These are phyloP conservation scores for Tilletia indica DNA, from an alignment of 1,284 basidiomycete genomes.

Conservation along the genomic window DNA sequence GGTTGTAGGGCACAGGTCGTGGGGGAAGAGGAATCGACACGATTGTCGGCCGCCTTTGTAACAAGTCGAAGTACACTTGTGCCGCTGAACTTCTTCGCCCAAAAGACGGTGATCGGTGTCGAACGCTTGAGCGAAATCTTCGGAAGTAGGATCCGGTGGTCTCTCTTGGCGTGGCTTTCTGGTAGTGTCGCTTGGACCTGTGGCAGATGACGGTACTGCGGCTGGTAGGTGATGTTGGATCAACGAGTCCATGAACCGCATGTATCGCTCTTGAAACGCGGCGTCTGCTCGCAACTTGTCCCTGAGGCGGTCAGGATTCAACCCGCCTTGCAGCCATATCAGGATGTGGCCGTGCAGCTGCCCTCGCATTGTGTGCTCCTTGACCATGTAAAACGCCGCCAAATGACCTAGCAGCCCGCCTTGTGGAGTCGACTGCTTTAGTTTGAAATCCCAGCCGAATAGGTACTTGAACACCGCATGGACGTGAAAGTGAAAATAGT, in stretches of 20 bases:
- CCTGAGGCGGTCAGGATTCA: no score
- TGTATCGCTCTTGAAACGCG: background rate
- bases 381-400: background rate
- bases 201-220: no score
- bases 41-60: no score
- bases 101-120: background rate
- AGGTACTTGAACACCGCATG: background rate
- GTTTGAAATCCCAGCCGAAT: background rate
- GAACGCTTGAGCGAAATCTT: background rate
- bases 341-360: background rate
- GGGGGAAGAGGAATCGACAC: background rate
- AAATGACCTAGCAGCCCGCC: background rate
- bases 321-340: background rate
- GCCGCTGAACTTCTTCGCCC: background rate
- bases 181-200: no score
- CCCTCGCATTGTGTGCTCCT: background rate
- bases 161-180: no score
- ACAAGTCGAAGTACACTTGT: background rate
- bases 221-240: background rate
- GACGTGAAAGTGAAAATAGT: background rate
- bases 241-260: background rate
- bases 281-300: background rate
- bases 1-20: background rate
- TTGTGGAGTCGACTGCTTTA: background rate
- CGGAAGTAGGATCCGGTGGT: background rate